phyloP scores from a whole-genome alignment of 345 rosid species.

The Psidium guajava region DNA sequence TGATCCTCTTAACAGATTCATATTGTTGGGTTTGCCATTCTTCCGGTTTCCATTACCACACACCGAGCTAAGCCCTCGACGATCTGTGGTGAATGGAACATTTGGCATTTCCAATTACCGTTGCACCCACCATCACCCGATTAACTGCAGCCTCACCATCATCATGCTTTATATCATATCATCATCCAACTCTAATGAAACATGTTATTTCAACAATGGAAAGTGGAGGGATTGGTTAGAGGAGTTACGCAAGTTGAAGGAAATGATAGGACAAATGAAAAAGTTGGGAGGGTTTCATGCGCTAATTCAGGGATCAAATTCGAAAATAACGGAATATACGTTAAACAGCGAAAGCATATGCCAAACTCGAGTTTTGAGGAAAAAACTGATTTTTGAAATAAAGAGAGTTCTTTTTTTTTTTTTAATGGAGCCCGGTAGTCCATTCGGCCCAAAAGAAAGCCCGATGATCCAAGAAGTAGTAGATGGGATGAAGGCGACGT shows the following conservation, averaged over 20 bases:
- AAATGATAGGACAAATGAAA: background rate
- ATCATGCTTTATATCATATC: too few species aligned
- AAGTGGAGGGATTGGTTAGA: background rate
- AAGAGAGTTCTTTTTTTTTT: background rate
- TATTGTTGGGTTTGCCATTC: background rate
- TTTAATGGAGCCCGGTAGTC: background rate
- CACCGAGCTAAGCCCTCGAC: background rate
- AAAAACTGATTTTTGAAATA: background rate
- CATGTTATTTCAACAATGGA: too few species aligned
- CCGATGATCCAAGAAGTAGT: background rate
- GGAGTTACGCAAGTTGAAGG: background rate
- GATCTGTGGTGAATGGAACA: background rate
- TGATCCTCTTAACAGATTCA: background rate
- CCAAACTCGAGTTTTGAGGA: background rate
- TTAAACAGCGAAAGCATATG: background rate
- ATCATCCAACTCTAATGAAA: too few species aligned
- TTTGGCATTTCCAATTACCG: background rate
- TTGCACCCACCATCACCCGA: background rate
- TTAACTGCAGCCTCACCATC: background rate
- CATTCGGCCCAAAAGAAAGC: background rate
- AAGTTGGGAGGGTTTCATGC: background rate
- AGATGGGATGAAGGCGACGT: background rate
- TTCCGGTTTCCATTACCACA: background rate
- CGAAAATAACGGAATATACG: background rate
- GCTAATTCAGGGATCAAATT: background rate